These are phyloP conservation scores for Debaryomyces sp. DNA, from an alignment of 1,139 yeast species.

Conservation along the genomic window DNA sequence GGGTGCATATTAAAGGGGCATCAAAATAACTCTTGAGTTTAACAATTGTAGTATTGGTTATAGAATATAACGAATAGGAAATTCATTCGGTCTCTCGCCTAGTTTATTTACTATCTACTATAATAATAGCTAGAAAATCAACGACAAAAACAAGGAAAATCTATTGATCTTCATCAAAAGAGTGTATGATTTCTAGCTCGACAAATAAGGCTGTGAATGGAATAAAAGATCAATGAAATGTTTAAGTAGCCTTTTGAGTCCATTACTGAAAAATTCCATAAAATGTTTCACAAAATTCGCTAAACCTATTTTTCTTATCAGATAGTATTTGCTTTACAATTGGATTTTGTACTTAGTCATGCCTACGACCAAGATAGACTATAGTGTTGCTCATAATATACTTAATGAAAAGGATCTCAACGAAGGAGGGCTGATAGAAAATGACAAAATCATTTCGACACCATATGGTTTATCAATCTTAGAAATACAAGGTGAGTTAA, in stretches of 20 bases:
- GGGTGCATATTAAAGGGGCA: no score
- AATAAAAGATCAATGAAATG: background rate
- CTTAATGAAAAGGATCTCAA: slow-evolving; percentile 13
- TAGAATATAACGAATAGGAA: no score
- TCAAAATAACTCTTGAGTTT: no score
- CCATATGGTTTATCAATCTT: slow-evolving; percentile 59
- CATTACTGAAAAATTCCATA: background rate
- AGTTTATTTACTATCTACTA: no score
- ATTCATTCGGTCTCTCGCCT: no score
- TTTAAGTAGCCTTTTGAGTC: background rate
- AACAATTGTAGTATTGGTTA: no score
- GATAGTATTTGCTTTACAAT: background rate
- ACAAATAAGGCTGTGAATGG: background rate
- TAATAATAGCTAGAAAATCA: no score
- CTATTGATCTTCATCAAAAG: no score
- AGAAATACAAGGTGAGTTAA: slow-evolving; percentile 74
- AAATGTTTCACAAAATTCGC: slow-evolving; percentile 3
- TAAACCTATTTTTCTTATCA: background rate
- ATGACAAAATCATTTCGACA: slow-evolving; percentile 42
- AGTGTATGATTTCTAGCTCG: no score
- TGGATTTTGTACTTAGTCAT: slow-evolving; percentile 12
- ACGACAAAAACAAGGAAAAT: no score
- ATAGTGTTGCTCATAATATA: slow-evolving; percentile 25
- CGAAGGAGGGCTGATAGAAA: slow-evolving; percentile 11
- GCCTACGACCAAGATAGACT: slow-evolving; percentile 34